These are phyloP conservation scores for Saturnispora silvae DNA, from an alignment of 805 yeast genomes.

Conservation along the genomic window DNA sequence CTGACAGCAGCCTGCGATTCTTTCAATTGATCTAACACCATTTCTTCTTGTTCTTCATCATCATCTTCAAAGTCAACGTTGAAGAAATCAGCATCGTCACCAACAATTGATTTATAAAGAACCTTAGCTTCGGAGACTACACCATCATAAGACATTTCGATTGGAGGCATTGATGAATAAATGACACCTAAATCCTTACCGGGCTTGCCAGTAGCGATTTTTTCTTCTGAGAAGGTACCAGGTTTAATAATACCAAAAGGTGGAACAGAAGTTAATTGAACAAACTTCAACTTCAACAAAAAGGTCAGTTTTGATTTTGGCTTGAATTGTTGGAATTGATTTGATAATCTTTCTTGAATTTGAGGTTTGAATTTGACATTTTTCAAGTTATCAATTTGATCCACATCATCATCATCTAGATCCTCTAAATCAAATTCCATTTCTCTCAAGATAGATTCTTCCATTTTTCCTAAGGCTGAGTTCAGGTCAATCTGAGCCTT, in stretches of 20 bases:
- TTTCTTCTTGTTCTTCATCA: constrained; percentile 37
- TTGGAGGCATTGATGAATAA: constrained; percentile 56
- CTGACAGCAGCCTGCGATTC: constrained; percentile 6
- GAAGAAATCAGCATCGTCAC: constrained; percentile 91
- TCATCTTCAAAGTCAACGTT: constrained; percentile 96
- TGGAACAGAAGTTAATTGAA: constrained; percentile 47
- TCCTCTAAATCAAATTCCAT: constrained; percentile 40
- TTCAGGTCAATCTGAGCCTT: constrained; percentile 66
- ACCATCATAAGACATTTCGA: constrained; percentile 88
- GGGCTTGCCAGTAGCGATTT: constrained; percentile 13
- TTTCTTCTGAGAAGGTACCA: constrained; percentile 25
- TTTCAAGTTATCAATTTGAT: constrained; percentile 23
- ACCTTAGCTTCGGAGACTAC: constrained; percentile 70
- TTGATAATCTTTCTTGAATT: constrained; percentile 69
- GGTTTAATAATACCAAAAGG: constrained; percentile 44
- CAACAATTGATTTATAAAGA: constrained; percentile 70
- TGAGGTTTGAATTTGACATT: constrained; percentile 9
- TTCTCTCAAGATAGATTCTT: constrained; percentile 71
- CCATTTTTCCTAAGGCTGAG: constrained; percentile 71
- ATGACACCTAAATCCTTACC: constrained; percentile 39
- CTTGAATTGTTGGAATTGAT: constrained; percentile 72
- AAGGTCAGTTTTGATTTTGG: constrained; percentile 48
- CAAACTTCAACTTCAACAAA: constrained; percentile 50
- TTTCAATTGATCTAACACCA: background rate
- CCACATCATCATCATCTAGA: constrained; percentile 39